Evolutionary conservation across 164 flowering plant genomes (phyloP), one percentile per base, ranked within the genome.

Genomic region (Hamamelis virginiana): DNA sequence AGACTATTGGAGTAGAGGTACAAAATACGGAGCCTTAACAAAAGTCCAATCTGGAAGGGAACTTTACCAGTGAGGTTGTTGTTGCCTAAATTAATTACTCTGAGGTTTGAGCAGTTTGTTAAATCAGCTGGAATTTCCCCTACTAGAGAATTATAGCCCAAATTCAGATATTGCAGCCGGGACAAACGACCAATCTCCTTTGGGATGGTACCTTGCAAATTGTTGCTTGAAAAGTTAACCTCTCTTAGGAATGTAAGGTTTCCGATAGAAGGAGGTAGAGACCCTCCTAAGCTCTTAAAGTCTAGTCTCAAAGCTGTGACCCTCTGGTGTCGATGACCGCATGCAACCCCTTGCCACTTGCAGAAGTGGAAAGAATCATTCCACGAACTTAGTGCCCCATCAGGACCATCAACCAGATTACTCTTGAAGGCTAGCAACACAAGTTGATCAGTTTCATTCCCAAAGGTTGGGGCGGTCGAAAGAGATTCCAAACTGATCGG

Each of bases 171-270:
- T 22, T 59, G 62, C 21, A 77, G 62, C 16, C 69, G 68, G 4
- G 27, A 27, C 15, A 77, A 52, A 18, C n/a, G 26, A 14, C 72
- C 76, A 13, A 74, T n/a, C 46, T 77, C 66, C 5, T 22, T 43
- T 19, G 64, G 74, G 47, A 71, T 64, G 14, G 59, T 57, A 13
- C 69, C 74, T 8, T 13, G 19, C 4, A 71, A 58, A 10, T 25
- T 41, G 61, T 62, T 62, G 61, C 53, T 51, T 6, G 12, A 1
- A 3, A 70, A 66, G 11, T 52, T 45, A 8, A 70, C 0, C 18
- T 8, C 5, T 13, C 43, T 70, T 1, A 70, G 73, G 21, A 70
- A 70, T 15, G 19, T 62, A 0, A 70, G 44, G 53, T 62, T 70
- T 3, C 67, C 67, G 15, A 70, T 62, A 16, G 10, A 28, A 15